phyloP scores from a whole-genome alignment of 116 monocot genomes.

The Trichopus zeylanicus region DNA sequence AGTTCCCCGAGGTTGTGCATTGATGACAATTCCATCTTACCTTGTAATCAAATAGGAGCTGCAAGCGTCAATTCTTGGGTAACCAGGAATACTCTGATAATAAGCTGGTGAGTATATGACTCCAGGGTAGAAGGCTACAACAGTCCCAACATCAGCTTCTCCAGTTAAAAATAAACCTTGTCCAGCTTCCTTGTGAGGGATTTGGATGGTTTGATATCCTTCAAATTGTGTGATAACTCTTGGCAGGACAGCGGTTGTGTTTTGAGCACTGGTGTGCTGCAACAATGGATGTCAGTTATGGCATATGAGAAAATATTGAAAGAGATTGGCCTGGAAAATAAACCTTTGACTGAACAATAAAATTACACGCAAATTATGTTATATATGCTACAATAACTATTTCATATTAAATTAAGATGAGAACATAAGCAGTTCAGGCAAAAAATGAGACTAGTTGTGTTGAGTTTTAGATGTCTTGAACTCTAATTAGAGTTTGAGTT shows the following conservation, averaged over 20 bases:
- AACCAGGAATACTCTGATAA: constrained; percentile 79
- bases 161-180: constrained; percentile 67
- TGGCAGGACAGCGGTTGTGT: constrained; percentile 36
- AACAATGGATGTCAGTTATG: constrained; percentile 27
- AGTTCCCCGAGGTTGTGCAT: constrained; percentile 78
- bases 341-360: too few species aligned
- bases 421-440: too few species aligned
- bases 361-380: too few species aligned
- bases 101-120: constrained; percentile 83
- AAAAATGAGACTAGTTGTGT: too few species aligned
- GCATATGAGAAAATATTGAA: background rate
- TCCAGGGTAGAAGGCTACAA: constrained; percentile 84
- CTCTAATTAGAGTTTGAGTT: too few species aligned
- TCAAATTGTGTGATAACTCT: constrained; percentile 48
- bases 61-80: constrained; percentile 70
- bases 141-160: constrained; percentile 59
- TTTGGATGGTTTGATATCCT: constrained; percentile 64
- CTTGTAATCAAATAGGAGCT: constrained; percentile 88
- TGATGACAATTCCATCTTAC: constrained; percentile 74
- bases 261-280: constrained; percentile 64
- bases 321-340: too few species aligned
- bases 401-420: too few species aligned
- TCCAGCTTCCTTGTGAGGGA: constrained; percentile 76
- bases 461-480: too few species aligned
- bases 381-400: too few species aligned